These are phyloP conservation scores for Alternaria gaisen DNA, from an alignment of 2,329 filamentous ascomycete species.

Conservation along the genomic window DNA sequence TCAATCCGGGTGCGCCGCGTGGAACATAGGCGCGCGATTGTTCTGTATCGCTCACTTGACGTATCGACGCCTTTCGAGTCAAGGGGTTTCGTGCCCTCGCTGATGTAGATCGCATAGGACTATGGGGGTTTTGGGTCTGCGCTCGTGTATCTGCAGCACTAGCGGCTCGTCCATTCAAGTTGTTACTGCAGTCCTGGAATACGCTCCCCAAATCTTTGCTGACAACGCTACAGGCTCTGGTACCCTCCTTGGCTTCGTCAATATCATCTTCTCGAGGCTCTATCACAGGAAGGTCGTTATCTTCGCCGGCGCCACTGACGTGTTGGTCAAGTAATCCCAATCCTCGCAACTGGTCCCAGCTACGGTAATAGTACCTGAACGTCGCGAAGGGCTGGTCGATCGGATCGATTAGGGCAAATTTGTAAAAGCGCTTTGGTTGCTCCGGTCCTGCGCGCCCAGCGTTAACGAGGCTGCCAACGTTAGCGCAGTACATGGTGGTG, in stretches of 20 bases:
- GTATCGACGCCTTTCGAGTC: not conserved
- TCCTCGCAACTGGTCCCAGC: conserved; percentile 37
- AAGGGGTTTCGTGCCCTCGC: not conserved
- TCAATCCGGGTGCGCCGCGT: conserved; percentile 17
- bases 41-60: not conserved
- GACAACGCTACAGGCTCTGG: not conserved
- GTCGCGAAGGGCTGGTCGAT: conserved; percentile 58
- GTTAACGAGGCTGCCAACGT: conserved; percentile 45
- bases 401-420: conserved; percentile 60
- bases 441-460: conserved; percentile 50
- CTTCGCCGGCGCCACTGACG: conserved; percentile 21
- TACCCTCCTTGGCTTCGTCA: not conserved
- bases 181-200: not conserved
- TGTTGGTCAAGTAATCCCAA: conserved; percentile 34
- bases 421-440: conserved; percentile 57
- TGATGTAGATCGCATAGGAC: not conserved
- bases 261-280: conserved; percentile 27
- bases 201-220: not conserved
- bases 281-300: conserved; percentile 36
- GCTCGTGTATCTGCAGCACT: not conserved
- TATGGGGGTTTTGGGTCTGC: not conserved
- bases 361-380: conserved; percentile 54
- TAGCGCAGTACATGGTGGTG: conserved; percentile 13
- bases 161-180: not conserved
- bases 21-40: conserved; percentile 23